Conservation (phyloP, 164 flowering plant genomes). For the Stephania japonica region DNA sequence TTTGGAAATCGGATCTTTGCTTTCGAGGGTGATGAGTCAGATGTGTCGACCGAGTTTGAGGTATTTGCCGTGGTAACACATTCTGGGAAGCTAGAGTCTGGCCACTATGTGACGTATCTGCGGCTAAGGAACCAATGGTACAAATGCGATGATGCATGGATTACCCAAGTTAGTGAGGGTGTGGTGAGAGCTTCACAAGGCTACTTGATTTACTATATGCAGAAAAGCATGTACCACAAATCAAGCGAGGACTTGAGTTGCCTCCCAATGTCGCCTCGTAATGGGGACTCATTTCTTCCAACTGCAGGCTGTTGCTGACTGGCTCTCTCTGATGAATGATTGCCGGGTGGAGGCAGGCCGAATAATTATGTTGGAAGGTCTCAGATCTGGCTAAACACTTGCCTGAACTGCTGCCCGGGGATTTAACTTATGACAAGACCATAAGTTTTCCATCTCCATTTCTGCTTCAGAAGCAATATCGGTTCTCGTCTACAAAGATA, state of each 20-base stretch:
- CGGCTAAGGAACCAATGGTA: constrained; percentile 55
- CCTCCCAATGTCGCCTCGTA: constrained; percentile 32
- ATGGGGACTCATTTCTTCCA: constrained; percentile 32
- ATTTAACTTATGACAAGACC: background rate
- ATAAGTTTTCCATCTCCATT: background rate
- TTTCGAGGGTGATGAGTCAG: constrained; percentile 50
- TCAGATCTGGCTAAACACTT: background rate
- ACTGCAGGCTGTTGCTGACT: constrained; percentile 54
- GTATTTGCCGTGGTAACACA: constrained; percentile 62
- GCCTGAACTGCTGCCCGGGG: background rate
- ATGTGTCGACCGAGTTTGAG: constrained; percentile 48
- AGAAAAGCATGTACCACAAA: constrained; percentile 33
- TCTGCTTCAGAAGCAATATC: background rate
- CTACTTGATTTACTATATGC: constrained; percentile 59
- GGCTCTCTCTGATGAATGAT: background rate
- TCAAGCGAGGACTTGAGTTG: constrained; percentile 42
- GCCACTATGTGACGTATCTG: constrained; percentile 61
- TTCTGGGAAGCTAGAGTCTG: constrained; percentile 59
- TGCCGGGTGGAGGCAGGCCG: background rate
- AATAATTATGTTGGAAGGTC: background rate
- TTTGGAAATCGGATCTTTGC: constrained; percentile 56
- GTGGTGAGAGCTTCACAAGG: constrained; percentile 54
- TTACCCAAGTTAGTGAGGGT: constrained; percentile 50
- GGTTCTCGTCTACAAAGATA: no score
- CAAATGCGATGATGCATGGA: constrained; percentile 76